Evolutionary conservation across 177 flowering plant species (phyloP).

Genomic region (Telopea speciosissima): DNA sequence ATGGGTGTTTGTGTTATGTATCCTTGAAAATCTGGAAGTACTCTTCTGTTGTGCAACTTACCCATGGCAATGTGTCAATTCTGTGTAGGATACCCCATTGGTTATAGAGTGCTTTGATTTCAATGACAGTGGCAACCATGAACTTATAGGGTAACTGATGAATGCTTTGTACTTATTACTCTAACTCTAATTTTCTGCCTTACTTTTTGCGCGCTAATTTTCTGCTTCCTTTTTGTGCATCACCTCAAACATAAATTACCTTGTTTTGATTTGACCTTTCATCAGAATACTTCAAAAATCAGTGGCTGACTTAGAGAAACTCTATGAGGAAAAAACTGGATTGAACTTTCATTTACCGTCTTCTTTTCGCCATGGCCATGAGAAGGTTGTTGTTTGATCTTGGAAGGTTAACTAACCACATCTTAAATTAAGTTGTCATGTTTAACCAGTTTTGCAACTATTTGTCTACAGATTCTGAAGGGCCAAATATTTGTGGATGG

Average conservation of each 20-base stretch:
- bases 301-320: slow-evolving; percentile 45
- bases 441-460: background rate
- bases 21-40: background rate
- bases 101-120: slow-evolving; percentile 72
- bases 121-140: slow-evolving; percentile 56
- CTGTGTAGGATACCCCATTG: slow-evolving; percentile 68
- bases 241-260: background rate
- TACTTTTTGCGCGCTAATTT: background rate
- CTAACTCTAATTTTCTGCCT: slow-evolving; percentile 21
- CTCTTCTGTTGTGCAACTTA: too few relatives aligned
- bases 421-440: background rate
- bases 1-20: slow-evolving; percentile 11
- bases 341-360: slow-evolving; percentile 42
- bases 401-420: slow-evolving; percentile 2
- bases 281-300: slow-evolving; percentile 63
- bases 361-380: slow-evolving; percentile 27
- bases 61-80: slow-evolving; percentile 4
- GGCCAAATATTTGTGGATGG: slow-evolving; percentile 61
- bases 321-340: slow-evolving; percentile 38
- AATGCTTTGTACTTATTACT: background rate
- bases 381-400: slow-evolving; percentile 40
- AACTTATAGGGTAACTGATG: slow-evolving; percentile 51
- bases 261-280: background rate
- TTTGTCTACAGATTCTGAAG: slow-evolving; percentile 42
- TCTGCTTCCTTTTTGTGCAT: slow-evolving; percentile 20